These are phyloP conservation scores for Russula dissimulans DNA, from an alignment of 768 basidiomycete species.

Conservation along the genomic window DNA sequence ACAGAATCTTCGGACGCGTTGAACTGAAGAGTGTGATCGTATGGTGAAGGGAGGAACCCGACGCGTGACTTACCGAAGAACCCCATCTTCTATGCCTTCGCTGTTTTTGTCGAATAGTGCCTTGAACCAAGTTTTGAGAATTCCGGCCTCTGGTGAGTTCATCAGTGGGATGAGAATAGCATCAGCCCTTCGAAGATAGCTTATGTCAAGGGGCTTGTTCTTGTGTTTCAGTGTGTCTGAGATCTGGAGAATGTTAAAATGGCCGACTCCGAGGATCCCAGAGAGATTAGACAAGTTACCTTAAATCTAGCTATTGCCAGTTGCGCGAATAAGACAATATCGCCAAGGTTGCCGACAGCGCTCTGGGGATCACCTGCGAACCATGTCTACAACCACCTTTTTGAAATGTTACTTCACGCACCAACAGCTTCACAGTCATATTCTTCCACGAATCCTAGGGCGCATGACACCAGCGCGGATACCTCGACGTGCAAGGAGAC, in stretches of 20 bases:
- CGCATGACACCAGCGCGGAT: slow-evolving; percentile 54
- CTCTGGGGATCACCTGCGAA: slow-evolving; percentile 71
- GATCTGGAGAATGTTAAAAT: slow-evolving; percentile 32
- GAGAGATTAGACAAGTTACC: slow-evolving; percentile 28
- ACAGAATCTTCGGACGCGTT: slow-evolving; percentile 57
- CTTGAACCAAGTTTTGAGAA: slow-evolving; percentile 53
- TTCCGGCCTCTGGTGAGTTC: slow-evolving; percentile 32
- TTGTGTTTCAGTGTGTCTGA: slow-evolving; percentile 40
- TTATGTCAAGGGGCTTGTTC: slow-evolving; percentile 37
- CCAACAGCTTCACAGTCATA: slow-evolving; percentile 79
- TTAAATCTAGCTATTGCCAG: slow-evolving; percentile 55
- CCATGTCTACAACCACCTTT: neutral
- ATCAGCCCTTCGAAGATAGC: slow-evolving; percentile 43
- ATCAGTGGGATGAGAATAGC: slow-evolving; percentile 33
- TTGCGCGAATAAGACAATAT: slow-evolving; percentile 71
- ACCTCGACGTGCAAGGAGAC: slow-evolving; percentile 58
- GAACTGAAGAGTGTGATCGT: slow-evolving; percentile 34
- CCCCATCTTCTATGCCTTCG: slow-evolving; percentile 79
- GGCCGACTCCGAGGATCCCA: neutral
- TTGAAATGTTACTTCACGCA: slow-evolving; percentile 29
- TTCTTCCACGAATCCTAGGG: slow-evolving; percentile 52
- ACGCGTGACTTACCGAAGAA: slow-evolving; percentile 29
- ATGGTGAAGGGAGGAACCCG: neutral
- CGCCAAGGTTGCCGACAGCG: slow-evolving; percentile 67
- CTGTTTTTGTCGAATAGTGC: slow-evolving; percentile 67